Evolutionary conservation across 75 land plant genomes (phyloP).

Genomic region (Gnetum montanum): DNA sequence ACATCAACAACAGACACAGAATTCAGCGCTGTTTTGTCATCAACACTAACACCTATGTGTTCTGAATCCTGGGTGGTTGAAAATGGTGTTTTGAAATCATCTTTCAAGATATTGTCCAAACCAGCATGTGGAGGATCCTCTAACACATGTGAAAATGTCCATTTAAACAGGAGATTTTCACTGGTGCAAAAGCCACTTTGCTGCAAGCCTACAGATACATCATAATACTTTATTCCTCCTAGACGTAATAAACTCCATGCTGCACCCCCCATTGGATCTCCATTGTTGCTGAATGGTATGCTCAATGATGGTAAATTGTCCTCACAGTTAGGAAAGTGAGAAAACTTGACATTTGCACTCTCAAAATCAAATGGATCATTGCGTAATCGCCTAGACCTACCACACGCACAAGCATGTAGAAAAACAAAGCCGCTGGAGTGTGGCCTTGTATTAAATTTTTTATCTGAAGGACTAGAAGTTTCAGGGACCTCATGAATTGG

Average conservation of each 20-base stretch:
- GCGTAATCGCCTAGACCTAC: slow-evolving; percentile 65
- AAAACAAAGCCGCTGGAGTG: slow-evolving; percentile 92
- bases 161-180: slow-evolving; percentile 54
- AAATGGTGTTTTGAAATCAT: slow-evolving; percentile 2
- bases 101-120: slow-evolving; percentile 1
- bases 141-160: slow-evolving; percentile 40
- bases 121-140: slow-evolving; percentile 6
- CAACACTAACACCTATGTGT: slow-evolving; percentile 7
- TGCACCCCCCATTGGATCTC: slow-evolving; percentile 28
- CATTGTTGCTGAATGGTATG: slow-evolving; percentile 32
- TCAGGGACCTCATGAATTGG: slow-evolving; percentile 37
- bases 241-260: slow-evolving; percentile 77
- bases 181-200: slow-evolving; percentile 77
- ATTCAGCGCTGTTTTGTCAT: slow-evolving; percentile 7
- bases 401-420: slow-evolving; percentile 99
- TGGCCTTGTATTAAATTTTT: slow-evolving; percentile 23
- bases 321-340: slow-evolving; percentile 72
- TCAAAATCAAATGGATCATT: slow-evolving; percentile 92
- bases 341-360: slow-evolving; percentile 57
- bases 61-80: slow-evolving; percentile 7
- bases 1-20: slow-evolving; percentile 5
- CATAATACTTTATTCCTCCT: slow-evolving; percentile 82
- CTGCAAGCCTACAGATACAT: slow-evolving; percentile 72
- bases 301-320: slow-evolving; percentile 49
- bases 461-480: slow-evolving; percentile 1